Percentiles rank a stretch among this genome's conserved stretches.
phyloP scores from a whole-genome alignment of 2,329 filamentous ascomycete species.

The Myriosclerotinia curreyana region DNA sequence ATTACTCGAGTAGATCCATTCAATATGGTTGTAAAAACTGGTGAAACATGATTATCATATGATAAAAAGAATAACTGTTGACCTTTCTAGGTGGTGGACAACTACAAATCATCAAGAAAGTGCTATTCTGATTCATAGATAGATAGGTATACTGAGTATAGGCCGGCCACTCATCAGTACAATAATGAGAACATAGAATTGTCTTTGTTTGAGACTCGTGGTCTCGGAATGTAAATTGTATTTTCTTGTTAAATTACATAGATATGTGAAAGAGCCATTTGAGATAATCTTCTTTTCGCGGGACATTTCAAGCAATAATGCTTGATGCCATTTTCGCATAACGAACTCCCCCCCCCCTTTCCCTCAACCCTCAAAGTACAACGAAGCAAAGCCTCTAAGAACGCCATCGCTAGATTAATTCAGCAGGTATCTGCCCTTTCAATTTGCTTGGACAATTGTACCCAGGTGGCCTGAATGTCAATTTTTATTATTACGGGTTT shows the following conservation, averaged over 20 bases:
- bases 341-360: neutral
- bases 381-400: constrained; percentile 24
- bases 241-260: constrained; percentile 24
- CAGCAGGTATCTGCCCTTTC: constrained; percentile 9
- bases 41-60: too few species aligned
- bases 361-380: constrained; percentile 21
- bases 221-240: constrained; percentile 32
- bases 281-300: constrained; percentile 25
- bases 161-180: neutral
- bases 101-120: too few species aligned
- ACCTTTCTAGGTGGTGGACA: too few species aligned
- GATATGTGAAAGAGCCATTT: constrained; percentile 28
- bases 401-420: constrained; percentile 25
- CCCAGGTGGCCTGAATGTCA: constrained; percentile 25
- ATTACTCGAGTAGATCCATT: too few species aligned
- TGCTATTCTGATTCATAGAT: too few species aligned
- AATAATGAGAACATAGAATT: neutral
- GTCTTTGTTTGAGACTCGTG: constrained; percentile 29
- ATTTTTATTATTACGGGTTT: constrained; percentile 22
- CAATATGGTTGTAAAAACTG: too few species aligned
- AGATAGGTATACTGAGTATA: neutral
- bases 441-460: constrained; percentile 6
- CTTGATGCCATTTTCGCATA: constrained; percentile 6
- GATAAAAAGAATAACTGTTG: too few species aligned
- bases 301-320: constrained; percentile 13